phyloP scores from a whole-genome alignment of 1,139 yeast genomes.

The Petasospora rhodanensis region DNA sequence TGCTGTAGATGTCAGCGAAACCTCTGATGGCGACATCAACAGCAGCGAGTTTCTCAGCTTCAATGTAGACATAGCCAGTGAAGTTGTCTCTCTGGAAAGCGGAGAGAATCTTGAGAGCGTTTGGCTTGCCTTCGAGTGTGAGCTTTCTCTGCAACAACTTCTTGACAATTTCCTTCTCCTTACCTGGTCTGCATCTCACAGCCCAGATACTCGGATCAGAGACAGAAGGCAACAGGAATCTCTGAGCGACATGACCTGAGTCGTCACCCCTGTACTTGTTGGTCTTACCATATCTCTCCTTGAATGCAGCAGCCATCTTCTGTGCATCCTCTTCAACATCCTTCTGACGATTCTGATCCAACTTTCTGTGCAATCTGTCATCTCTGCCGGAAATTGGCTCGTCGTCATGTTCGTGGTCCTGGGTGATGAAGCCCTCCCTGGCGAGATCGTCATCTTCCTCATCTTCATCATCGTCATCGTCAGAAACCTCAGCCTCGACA shows the following conservation, averaged over 20 bases:
- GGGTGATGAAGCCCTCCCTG: constrained; percentile 72
- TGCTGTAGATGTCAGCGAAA: constrained; percentile 70
- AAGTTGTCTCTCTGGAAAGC: constrained; percentile 94
- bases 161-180: constrained; percentile 87
- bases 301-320: constrained; percentile 84
- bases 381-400: constrained; percentile 44
- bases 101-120: constrained; percentile 64
- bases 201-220: constrained; percentile 98
- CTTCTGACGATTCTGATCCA: constrained; percentile 86
- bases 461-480: constrained; percentile 92
- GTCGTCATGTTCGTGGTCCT: constrained; percentile 62
- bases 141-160: constrained; percentile 74
- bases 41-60: constrained; percentile 91
- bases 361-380: constrained; percentile 77
- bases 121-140: constrained; percentile 34
- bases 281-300: constrained; percentile 87
- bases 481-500: constrained; percentile 99
- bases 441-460: constrained; percentile 90
- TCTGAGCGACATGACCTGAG: constrained; percentile 84
- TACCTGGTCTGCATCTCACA: constrained; percentile 86
- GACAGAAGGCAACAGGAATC: constrained; percentile 88
- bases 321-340: constrained; percentile 95
- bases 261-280: constrained; percentile 86
- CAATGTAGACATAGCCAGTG: constrained; percentile 86
- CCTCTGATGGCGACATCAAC: constrained; percentile 86